phyloP scores from a whole-genome alignment of 192 early-diverging fungal genomes.

The Coemansia sp. region DNA sequence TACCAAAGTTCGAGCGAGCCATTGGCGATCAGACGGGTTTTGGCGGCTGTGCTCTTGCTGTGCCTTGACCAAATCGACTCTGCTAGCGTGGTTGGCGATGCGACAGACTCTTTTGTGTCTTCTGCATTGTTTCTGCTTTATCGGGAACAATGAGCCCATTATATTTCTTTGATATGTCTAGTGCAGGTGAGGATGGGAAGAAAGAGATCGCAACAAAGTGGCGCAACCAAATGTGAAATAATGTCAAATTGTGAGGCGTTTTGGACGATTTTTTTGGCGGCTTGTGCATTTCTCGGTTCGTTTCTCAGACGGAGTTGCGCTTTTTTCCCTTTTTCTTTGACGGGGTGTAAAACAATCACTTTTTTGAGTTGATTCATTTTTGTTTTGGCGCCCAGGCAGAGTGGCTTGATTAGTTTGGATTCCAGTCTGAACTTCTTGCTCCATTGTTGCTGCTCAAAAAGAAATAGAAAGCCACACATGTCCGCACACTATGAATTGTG shows the following conservation, averaged over 20 bases:
- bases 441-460: not conserved
- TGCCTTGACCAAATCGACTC: slow-evolving; percentile 17
- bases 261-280: no score
- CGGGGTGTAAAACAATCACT: not conserved
- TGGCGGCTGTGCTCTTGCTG: slow-evolving; percentile 24
- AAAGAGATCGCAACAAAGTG: not conserved
- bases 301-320: no score
- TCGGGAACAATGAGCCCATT: not conserved
- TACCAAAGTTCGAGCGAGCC: not conserved
- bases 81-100: not conserved
- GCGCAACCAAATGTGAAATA: not conserved
- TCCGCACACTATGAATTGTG: not conserved
- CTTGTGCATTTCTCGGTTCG: no score
- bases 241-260: not conserved
- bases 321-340: not conserved
- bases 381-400: not conserved
- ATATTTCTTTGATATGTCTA: not conserved
- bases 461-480: not conserved
- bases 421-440: not conserved
- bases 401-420: not conserved
- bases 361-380: not conserved
- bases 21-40: not conserved
- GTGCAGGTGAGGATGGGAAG: not conserved
- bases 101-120: slow-evolving; percentile 8
- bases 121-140: not conserved